Evolutionary conservation across 352 stramenopile species (phyloP).

Genomic region (Phytophthora tentaculata): DNA sequence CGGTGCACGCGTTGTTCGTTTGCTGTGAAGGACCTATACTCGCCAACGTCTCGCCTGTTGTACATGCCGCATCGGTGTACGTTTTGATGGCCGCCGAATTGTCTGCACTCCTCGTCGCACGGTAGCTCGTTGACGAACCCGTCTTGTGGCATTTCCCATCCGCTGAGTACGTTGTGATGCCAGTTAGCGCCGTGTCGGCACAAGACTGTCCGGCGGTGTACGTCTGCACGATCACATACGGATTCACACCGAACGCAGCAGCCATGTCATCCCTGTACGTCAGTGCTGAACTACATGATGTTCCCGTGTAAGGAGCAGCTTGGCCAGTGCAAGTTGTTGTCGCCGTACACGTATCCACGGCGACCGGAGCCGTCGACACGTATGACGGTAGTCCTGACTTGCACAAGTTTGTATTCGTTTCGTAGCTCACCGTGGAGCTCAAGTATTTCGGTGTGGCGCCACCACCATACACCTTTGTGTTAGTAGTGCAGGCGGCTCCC

Average conservation of each 20-base stretch:
- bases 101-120: not conserved
- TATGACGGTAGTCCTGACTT: not conserved
- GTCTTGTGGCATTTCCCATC: slow-evolving; percentile 21
- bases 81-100: not conserved
- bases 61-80: not conserved
- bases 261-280: slow-evolving; percentile 1
- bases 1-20: too few species aligned
- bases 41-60: too few species aligned
- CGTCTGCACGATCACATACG: slow-evolving; percentile 5
- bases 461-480: slow-evolving; percentile 18
- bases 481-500: too few species aligned
- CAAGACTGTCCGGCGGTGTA: not conserved
- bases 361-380: not conserved
- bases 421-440: slow-evolving; percentile 1
- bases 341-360: not conserved
- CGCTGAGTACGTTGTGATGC: not conserved
- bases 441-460: slow-evolving; percentile 5
- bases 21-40: too few species aligned
- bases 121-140: slow-evolving; percentile 1
- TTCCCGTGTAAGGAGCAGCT: not conserved
- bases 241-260: not conserved
- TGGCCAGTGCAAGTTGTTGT: not conserved
- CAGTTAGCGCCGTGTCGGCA: not conserved
- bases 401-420: not conserved
- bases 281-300: not conserved